These are phyloP conservation scores for Nicotiana paniculata DNA, from an alignment of 257 asterid species.

Conservation along the genomic window DNA sequence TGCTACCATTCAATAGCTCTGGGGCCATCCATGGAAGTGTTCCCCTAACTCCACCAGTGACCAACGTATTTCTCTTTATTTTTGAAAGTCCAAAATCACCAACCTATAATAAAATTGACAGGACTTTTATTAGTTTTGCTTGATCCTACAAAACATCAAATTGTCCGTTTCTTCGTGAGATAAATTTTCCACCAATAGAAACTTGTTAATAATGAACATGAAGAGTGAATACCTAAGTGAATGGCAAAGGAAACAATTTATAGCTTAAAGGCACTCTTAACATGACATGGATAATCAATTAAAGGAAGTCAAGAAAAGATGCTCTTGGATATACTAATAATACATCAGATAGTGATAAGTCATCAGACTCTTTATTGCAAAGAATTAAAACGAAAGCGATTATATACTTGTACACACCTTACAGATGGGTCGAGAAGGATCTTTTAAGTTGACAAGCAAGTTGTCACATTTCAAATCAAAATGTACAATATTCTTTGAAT, in stretches of 20 bases:
- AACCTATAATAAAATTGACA: constrained; percentile 36
- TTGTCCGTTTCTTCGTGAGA: too few relatives aligned
- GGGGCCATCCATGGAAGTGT: constrained; percentile 99
- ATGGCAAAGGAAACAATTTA: background rate
- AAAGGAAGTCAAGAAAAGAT: background rate
- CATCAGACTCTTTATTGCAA: background rate
- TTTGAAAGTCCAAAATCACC: constrained; percentile 94
- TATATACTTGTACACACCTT: constrained; percentile 39
- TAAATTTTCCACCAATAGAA: background rate
- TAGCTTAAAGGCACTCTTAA: background rate
- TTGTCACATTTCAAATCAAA: constrained; percentile 92
- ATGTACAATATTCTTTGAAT: constrained; percentile 90
- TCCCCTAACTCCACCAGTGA: constrained; percentile 93
- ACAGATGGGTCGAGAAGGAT: constrained; percentile 90
- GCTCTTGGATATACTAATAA: background rate
- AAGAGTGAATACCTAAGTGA: background rate
- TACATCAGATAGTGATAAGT: background rate
- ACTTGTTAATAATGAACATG: background rate
- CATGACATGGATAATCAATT: background rate
- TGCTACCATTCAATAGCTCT: constrained; percentile 85
- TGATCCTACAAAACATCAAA: background rate
- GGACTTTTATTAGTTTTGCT: background rate
- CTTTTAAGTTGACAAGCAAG: constrained; percentile 93
- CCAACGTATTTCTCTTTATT: constrained; percentile 87
- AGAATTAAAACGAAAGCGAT: background rate